Conservation (phyloP, 176 grass and related monocot genomes). For the Oryza rufipogon region DNA sequence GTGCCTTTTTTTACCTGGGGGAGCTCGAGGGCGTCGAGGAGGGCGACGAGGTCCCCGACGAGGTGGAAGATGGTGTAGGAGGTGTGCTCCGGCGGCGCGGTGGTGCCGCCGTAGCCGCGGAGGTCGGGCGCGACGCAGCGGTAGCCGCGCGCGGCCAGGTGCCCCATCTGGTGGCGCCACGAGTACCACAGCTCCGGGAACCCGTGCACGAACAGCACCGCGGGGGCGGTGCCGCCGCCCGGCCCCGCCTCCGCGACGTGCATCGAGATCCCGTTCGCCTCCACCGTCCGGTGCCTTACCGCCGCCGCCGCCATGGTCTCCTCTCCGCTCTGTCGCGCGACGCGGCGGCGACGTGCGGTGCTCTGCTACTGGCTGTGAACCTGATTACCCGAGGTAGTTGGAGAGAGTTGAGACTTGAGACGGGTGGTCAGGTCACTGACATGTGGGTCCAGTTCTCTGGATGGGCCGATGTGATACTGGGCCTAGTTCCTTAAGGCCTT, state of each 20-base stretch:
- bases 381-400: not conserved
- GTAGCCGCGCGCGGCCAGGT: conserved; percentile 66
- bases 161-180: conserved; percentile 73
- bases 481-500: too few species aligned
- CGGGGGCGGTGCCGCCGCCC: conserved; percentile 18
- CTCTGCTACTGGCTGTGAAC: not conserved
- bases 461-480: too few species aligned
- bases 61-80: conserved; percentile 87
- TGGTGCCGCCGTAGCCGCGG: conserved; percentile 76
- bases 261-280: conserved; percentile 72
- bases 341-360: not conserved
- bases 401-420: too few species aligned
- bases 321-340: not conserved
- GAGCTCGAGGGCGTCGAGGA: conserved; percentile 68
- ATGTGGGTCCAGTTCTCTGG: too few species aligned
- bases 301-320: not conserved
- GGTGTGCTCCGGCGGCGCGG: conserved; percentile 43
- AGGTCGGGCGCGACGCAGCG: conserved; percentile 74
- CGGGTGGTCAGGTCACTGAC: too few species aligned
- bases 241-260: conserved; percentile 75
- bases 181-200: conserved; percentile 94
- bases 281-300: conserved; percentile 57
- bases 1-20: conserved; percentile 41
- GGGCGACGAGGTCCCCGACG: conserved; percentile 78
- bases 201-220: conserved; percentile 75